Base-by-base conservation (phyloP, 495 filamentous ascomycete genomes). In the Daldinia caldariorum region DNA sequence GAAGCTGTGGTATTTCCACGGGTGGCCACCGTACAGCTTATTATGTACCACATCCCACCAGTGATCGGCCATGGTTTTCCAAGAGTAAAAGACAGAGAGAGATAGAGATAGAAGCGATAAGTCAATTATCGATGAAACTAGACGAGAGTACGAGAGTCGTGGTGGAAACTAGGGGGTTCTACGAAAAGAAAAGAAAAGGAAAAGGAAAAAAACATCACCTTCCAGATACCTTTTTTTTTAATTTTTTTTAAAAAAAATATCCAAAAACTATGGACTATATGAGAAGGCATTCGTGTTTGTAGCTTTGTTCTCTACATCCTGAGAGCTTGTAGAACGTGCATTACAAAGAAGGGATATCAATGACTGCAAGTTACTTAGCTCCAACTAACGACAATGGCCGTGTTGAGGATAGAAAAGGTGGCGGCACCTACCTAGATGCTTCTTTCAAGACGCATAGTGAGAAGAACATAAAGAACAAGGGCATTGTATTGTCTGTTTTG, bases 301-400 rank as follows among this genome's bases (percentile, higher is more conserved):
- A 35, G 58, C 58, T 61, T 61, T 61, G 43, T 61, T 26, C 38
- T 37, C 20, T 13, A 13, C 9, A 8, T 34, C 45, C 5, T 37
- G 32, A 3, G 32, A 1, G 34, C 43, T 35, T 20, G 13, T 53
- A 26, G 49, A 16, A 16, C 49, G 22, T 14, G 12, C 0, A 29
- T 53, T 0, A 32, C 49, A 53, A 53, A 53, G 49, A 14, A 13
- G 49, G 22, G 12, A 32, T 6, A 31, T 61, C 18, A 50, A 61
- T 50, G 41, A 53, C 49, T 53, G 29, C 29, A 29, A 32, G 49
- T 26, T 61, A 50, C 32, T 29, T 61, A 50, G 16, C 22, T 31
- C 9, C 3, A 14, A 58, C 16, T 22, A 7, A 29, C 22, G 34
- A 39, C 18, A 22, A 57, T 57, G 38, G 26, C 5, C 5, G n/a